Base-by-base conservation (phyloP, 345 rosid species). In the Hypericum perforatum region DNA sequence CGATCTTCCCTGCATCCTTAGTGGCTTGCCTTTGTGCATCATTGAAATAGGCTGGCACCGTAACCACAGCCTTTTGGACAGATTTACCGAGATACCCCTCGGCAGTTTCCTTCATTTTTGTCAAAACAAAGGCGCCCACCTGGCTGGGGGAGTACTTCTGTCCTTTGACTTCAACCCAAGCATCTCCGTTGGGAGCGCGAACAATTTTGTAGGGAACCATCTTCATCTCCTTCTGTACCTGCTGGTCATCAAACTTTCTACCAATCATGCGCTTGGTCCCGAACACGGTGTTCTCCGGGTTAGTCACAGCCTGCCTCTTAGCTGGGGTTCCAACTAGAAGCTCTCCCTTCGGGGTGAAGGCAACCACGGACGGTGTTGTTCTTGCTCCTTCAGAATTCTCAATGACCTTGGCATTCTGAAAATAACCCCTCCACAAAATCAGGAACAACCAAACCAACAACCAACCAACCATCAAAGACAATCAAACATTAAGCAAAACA, bases 21-120 rank as follows among this genome's bases (percentile, higher is more conserved):
- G 97, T 86, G 22, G 97, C 97, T 65, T 89, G 97, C 62, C 97
- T 74, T 64, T 89, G 95, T 41, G 97, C 97, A 78, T 89, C 97
- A 53, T 89, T 89, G 62, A 89, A 89, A 64, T 89, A 89, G 39
- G 97, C 97, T 0, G 97, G 97, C 16, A 89, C 97, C 0, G 97
- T 89, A 48, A 89, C 61, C 16, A 89, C 97, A 37, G 97, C 95
- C 37, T 85, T 82, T 9, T 78, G 53, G 1, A 89, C 74, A 0
- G 83, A 54, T 65, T 81, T 89, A 7, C 95, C 95, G 37, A 85
- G 76, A 61, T 83, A 89, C 13, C 89, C 71, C 55, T 89, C 95
- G 0, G 97, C 97, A 22, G 95, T 86, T 72, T 89, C 97, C 52
- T 79, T 89, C 95, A 89, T 86, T 72, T 89, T 86, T 29, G 90